These are phyloP conservation scores for Vanrija sp. DNA, from an alignment of 1,284 basidiomycete genomes.

Conservation along the genomic window DNA sequence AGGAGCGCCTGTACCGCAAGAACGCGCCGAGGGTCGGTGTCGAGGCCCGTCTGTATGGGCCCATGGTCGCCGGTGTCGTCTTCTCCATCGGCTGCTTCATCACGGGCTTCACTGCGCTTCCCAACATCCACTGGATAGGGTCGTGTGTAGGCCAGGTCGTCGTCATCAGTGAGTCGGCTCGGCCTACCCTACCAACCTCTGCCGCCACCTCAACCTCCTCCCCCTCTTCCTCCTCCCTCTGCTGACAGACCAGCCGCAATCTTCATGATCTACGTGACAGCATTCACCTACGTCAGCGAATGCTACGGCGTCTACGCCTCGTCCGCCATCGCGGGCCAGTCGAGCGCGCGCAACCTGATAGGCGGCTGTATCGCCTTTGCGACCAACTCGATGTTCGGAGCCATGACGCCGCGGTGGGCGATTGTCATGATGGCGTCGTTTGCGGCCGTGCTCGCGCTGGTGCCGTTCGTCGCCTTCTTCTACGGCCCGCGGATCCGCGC, in stretches of 20 bases:
- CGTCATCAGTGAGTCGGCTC: constrained; percentile 38
- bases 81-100: constrained; percentile 62
- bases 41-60: constrained; percentile 68
- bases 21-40: constrained; percentile 59
- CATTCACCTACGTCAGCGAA: constrained; percentile 21
- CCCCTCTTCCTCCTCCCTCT: background rate
- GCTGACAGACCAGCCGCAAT: background rate
- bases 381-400: background rate
- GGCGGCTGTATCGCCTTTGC: constrained; percentile 16
- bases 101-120: constrained; percentile 39
- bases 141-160: constrained; percentile 57
- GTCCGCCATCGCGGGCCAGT: background rate
- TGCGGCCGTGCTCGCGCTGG: constrained; percentile 17
- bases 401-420: background rate
- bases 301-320: constrained; percentile 14
- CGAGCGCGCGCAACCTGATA: constrained; percentile 20
- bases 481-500: constrained; percentile 35
- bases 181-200: too few species aligned
- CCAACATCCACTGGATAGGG: constrained; percentile 27
- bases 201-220: background rate
- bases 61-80: constrained; percentile 60
- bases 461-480: constrained; percentile 37
- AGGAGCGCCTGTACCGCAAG: constrained; percentile 64
- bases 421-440: background rate
- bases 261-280: constrained; percentile 26